Percentiles rank a stretch among this genome's conserved stretches.
Evolutionary conservation across 495 filamentous ascomycete species (phyloP).

Genomic region (Eremomyces bilateralis): DNA sequence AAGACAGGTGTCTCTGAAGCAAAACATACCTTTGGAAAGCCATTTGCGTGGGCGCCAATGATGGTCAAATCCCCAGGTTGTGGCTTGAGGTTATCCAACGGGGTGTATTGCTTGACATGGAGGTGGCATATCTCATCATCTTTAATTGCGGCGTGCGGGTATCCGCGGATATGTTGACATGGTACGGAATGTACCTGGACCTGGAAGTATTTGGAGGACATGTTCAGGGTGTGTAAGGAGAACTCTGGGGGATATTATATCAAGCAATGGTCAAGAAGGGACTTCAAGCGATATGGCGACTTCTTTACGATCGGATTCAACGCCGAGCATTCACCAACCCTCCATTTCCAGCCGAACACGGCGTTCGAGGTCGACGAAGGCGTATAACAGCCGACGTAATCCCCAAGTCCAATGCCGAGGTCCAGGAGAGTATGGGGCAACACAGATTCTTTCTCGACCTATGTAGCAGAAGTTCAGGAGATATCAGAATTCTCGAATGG

Average conservation of each 20-base stretch:
- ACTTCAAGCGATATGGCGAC: too few species aligned
- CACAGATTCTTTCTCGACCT: too few species aligned
- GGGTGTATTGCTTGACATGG: conserved; percentile 26
- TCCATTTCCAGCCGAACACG: too few species aligned
- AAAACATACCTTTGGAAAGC: conserved; percentile 21
- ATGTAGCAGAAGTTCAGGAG: too few species aligned
- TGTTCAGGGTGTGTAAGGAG: conserved; percentile 2
- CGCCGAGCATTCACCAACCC: too few species aligned
- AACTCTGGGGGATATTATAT: conserved; percentile 2
- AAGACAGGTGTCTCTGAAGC: not conserved
- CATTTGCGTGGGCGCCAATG: conserved; percentile 26
- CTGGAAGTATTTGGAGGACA: conserved; percentile 16
- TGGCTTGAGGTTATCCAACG: conserved; percentile 11
- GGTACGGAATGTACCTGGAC: conserved; percentile 19
- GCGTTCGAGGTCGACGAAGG: too few species aligned
- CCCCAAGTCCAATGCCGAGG: too few species aligned
- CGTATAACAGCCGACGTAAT: too few species aligned
- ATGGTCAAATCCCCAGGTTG: conserved; percentile 21
- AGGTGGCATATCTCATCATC: conserved; percentile 21
- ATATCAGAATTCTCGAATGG: too few species aligned
- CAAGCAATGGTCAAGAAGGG: conserved; percentile 2
- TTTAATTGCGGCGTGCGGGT: conserved; percentile 15
- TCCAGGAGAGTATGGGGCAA: too few species aligned
- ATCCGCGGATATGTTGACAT: conserved; percentile 18
- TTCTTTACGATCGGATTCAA: too few species aligned